A percentile compares a stretch with the other conserved stretches of the same genome.
These are phyloP conservation scores for Penicillium freii DNA, from an alignment of 2,329 filamentous ascomycete genomes.

Conservation along the genomic window DNA sequence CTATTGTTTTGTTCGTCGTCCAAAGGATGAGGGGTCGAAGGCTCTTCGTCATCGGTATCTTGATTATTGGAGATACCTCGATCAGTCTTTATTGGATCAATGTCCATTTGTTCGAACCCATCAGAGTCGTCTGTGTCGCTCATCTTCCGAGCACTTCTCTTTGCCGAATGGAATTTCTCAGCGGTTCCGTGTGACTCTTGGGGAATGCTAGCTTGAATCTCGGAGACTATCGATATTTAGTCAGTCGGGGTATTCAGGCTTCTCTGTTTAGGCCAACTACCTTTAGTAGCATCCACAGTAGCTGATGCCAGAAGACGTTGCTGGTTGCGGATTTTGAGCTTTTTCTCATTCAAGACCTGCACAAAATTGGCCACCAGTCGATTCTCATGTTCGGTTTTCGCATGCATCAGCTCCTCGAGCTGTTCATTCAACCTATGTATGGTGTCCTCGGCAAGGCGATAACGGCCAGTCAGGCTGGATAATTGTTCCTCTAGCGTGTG, in stretches of 20 bases:
- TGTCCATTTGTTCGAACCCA: constrained; percentile 41
- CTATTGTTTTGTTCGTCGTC: constrained; percentile 35
- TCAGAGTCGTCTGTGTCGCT: constrained; percentile 30
- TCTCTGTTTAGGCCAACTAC: constrained; percentile 21
- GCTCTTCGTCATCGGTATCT: constrained; percentile 28
- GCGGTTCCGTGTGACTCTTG: constrained; percentile 13
- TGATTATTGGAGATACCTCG: constrained; percentile 16
- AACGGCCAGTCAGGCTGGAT: constrained; percentile 41
- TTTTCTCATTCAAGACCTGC: constrained; percentile 61
- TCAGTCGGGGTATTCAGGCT: not conserved
- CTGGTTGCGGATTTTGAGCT: constrained; percentile 63
- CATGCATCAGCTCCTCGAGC: constrained; percentile 56
- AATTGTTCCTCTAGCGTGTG: constrained; percentile 44
- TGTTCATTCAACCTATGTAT: constrained; percentile 54
- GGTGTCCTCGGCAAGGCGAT: constrained; percentile 48
- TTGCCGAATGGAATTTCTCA: constrained; percentile 19
- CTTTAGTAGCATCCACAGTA: constrained; percentile 43
- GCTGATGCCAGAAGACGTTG: constrained; percentile 55
- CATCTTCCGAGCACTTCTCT: constrained; percentile 29
- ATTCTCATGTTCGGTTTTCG: constrained; percentile 57
- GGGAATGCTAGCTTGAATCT: constrained; percentile 23
- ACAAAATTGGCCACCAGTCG: constrained; percentile 59
- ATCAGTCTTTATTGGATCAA: constrained; percentile 23
- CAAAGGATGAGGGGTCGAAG: constrained; percentile 33
- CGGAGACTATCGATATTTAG: constrained; percentile 23